Evolutionary conservation across 78 protist species (phyloP).

Genomic region (Dictyostelium firmibasis): DNA sequence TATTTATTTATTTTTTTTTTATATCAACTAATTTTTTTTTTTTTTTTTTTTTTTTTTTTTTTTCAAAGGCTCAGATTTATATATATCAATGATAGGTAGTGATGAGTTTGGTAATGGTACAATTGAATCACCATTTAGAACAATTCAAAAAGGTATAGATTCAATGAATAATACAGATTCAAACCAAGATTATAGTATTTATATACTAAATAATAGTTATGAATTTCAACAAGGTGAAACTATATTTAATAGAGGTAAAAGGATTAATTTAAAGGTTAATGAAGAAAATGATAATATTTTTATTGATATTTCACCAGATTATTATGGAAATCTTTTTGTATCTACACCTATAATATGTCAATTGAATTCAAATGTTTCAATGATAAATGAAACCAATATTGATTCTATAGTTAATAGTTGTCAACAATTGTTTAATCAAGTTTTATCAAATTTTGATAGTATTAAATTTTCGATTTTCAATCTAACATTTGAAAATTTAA

Average conservation of each 20-base stretch:
- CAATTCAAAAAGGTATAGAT: neutral
- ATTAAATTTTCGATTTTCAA: neutral
- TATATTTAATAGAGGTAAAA: neutral
- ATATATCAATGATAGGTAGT: conserved; percentile 23
- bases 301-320: neutral
- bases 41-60: neutral
- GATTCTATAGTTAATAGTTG: neutral
- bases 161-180: neutral
- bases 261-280: neutral
- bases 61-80: conserved; percentile 5
- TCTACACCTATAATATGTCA: neutral
- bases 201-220: neutral
- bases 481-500: neutral
- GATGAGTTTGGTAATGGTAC: conserved; percentile 27
- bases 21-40: too few relatives aligned
- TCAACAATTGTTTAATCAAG: neutral
- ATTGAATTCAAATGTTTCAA: neutral
- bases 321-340: neutral
- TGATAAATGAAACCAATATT: neutral
- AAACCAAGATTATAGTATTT: neutral
- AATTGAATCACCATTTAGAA: conserved; percentile 6
- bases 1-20: neutral
- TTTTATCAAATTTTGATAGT: neutral
- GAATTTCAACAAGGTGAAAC: neutral
- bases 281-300: neutral